These are phyloP conservation scores for Corylus avellana DNA, from an alignment of 306 rosid genomes.

Conservation along the genomic window DNA sequence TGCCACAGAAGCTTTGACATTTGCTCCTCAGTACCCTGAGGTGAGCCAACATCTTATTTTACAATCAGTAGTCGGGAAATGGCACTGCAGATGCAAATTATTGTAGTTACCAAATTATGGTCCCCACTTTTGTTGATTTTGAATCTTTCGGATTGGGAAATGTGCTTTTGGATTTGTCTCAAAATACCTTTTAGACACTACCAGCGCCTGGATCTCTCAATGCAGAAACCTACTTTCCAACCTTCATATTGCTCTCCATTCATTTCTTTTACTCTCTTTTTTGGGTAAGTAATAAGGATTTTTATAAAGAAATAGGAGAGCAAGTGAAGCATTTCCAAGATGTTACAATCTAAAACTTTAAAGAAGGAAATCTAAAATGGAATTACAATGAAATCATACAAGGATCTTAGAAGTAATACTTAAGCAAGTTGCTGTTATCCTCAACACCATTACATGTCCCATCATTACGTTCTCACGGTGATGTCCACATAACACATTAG, in stretches of 20 bases:
- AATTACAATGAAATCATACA: neutral
- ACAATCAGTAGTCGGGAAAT: neutral
- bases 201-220: neutral
- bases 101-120: constrained; percentile 2
- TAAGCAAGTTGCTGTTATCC: neutral
- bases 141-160: neutral
- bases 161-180: constrained; percentile 4
- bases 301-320: no score
- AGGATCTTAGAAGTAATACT: neutral
- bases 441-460: neutral
- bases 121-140: neutral
- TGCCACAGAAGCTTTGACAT: constrained; percentile 61
- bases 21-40: constrained; percentile 67
- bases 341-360: neutral
- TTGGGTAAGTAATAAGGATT: no score
- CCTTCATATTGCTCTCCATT: no score
- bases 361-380: neutral
- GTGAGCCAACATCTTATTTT: constrained; percentile 38
- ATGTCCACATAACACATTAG: neutral
- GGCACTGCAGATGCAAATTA: constrained; percentile 15
- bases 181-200: constrained; percentile 19
- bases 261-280: no score
- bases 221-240: neutral
- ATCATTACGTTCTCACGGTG: neutral
- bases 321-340: no score